Evolutionary conservation across 2,329 filamentous ascomycete genomes (phyloP), one percentile per base, ranked within the genome.

Genomic region (Basipetospora chlamydospora): DNA sequence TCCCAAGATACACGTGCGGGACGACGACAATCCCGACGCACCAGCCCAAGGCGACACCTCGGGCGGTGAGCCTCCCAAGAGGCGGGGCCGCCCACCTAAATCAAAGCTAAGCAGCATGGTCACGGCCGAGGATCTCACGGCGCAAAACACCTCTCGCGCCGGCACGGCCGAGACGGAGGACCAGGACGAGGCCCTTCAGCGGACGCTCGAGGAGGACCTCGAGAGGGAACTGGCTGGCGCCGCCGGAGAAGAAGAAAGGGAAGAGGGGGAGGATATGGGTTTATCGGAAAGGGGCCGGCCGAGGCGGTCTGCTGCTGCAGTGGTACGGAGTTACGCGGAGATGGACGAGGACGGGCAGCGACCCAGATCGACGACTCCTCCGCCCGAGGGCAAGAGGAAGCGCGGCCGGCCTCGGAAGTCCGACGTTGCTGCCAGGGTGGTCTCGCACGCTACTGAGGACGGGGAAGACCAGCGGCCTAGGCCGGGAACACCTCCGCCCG

Each of bases 11-110:
- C n/a, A n/a, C n/a, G n/a, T n/a, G n/a, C 18, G 31, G 12, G 33
- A 37, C 16, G 16, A 26, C 11, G 32, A 43, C 17, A 32, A 38
- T 17, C 22, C 39, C 4, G 12, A 41, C 28, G 9, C 41, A 13
- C 16, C 20, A 11, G 29, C 33, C 8, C 42, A 38, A 54, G 47
- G 43, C 47, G 40, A 35, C 49, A 47, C 37, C 52, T 49, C 30
- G 37, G 28, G 28, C 43, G 5, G 35, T 16, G 46, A 47, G n/a
- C 42, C 45, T 26, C 28, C 17, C 26, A 35, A 21, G 26, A 32
- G 43, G 17, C 38, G 40, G 41, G 25, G 32, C 44, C 22, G 39
- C 35, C 7, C 43, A 48, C 33, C 11, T 47, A 44, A 28, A 41
- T 37, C n/a, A 41, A 46, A 6, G 39, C 46, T 11, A 35, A 31